These are phyloP conservation scores for Nephelium lappaceum DNA, from an alignment of 345 rosid species.

Conservation along the genomic window DNA sequence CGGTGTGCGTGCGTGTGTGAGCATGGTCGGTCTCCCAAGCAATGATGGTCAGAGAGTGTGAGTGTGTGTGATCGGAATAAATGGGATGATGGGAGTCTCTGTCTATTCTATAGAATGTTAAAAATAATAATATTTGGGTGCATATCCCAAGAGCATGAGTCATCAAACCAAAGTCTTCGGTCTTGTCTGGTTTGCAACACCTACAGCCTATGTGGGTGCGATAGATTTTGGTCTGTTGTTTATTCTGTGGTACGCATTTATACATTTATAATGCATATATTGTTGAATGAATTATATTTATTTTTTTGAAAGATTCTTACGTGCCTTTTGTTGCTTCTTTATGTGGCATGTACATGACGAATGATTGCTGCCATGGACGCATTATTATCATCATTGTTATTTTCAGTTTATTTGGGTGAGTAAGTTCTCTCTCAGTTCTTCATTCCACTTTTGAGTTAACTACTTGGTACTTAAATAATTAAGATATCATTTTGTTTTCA, in stretches of 20 bases:
- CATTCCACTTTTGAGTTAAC: neutral
- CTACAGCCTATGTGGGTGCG: neutral
- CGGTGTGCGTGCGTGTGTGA: neutral
- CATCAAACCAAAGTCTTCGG: conserved; percentile 13
- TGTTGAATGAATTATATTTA: neutral
- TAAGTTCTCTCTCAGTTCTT: neutral
- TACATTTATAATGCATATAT: neutral
- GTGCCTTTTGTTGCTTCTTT: conserved; percentile 38
- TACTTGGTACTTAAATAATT: neutral
- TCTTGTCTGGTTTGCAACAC: conserved; percentile 20
- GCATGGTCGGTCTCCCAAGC: neutral
- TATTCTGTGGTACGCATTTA: conserved; percentile 6
- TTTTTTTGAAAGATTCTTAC: conserved; percentile 24
- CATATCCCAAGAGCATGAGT: conserved; percentile 1
- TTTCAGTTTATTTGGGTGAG: conserved; percentile 88
- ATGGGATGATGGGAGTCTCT: neutral
- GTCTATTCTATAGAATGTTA: no score
- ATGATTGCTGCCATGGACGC: conserved; percentile 62
- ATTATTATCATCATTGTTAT: conserved; percentile 35
- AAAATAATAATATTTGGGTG: neutral
- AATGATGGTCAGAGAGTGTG: neutral
- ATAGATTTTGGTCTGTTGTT: neutral
- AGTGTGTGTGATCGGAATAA: conserved; percentile 15
- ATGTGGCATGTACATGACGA: conserved; percentile 43
- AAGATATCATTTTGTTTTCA: conserved; percentile 32